Conservation (phyloP, 2,329 filamentous ascomycete species). For the Fusarium nygamai region DNA sequence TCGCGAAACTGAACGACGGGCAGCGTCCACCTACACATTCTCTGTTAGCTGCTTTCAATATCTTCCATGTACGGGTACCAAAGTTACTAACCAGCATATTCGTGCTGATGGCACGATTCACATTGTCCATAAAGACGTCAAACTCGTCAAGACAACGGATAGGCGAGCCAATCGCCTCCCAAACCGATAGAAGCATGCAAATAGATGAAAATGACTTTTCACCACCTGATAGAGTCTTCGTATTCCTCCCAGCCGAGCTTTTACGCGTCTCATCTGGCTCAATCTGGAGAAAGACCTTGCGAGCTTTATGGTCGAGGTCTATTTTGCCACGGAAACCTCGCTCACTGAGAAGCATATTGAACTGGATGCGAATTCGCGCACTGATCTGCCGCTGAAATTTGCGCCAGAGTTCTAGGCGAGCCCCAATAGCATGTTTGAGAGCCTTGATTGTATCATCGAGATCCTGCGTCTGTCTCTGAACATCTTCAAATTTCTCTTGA, state of each 20-base stretch:
- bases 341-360: conserved; percentile 88
- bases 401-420: conserved; percentile 80
- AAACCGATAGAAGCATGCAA: conserved; percentile 89
- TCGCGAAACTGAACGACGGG: conserved; percentile 84
- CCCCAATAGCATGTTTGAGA: conserved; percentile 68
- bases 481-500: conserved; percentile 54
- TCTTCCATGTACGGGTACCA: neutral
- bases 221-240: conserved; percentile 92
- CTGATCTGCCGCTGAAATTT: conserved; percentile 87
- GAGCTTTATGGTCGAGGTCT: conserved; percentile 78
- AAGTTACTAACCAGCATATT: conserved; percentile 80
- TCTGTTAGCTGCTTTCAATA: neutral
- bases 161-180: conserved; percentile 98
- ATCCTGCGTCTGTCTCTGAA: conserved; percentile 54
- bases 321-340: conserved; percentile 88
- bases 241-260: conserved; percentile 77
- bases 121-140: conserved; percentile 98
- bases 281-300: conserved; percentile 80
- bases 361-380: conserved; percentile 83
- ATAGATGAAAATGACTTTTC: conserved; percentile 99
- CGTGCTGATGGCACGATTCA: conserved; percentile 93
- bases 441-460: conserved; percentile 53
- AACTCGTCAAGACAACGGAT: conserved; percentile 97
- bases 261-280: conserved; percentile 76
- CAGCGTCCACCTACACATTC: conserved; percentile 74